Conservation (phyloP, 352 stramenopile genomes). For the Bremia lactucae region DNA sequence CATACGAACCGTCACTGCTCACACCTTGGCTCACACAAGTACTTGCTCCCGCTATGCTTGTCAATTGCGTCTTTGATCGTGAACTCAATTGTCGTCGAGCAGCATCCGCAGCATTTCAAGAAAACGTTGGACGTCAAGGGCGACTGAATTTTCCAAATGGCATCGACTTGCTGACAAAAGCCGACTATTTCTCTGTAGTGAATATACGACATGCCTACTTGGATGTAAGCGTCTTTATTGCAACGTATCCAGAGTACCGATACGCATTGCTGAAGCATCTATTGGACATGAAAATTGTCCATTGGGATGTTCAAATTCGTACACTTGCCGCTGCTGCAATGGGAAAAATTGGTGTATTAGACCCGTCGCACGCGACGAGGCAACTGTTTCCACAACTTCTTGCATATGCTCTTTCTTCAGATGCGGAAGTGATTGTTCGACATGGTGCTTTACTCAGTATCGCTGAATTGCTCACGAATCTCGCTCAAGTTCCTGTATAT, state of each 20-base stretch:
- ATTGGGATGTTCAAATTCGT: slow-evolving; percentile 93
- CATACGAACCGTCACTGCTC: slow-evolving; percentile 89
- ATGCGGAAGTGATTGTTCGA: slow-evolving; percentile 86
- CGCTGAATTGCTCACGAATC: slow-evolving; percentile 62
- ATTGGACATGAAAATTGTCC: slow-evolving; percentile 81
- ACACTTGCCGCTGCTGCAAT: slow-evolving; percentile 81
- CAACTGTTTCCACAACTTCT: slow-evolving; percentile 83
- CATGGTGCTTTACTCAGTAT: slow-evolving; percentile 91
- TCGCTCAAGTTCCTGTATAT: slow-evolving; percentile 42
- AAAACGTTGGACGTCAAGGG: slow-evolving; percentile 87
- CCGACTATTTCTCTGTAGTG: slow-evolving; percentile 96
- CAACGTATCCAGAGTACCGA: slow-evolving; percentile 83
- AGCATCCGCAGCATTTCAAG: slow-evolving; percentile 96
- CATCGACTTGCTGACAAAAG: slow-evolving; percentile 93
- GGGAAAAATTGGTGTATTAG: slow-evolving; percentile 71
- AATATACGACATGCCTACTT: slow-evolving; percentile 88
- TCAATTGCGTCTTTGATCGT: slow-evolving; percentile 94
- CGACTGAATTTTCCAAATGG: slow-evolving; percentile 92
- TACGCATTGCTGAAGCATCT: slow-evolving; percentile 80
- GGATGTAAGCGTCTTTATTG: slow-evolving; percentile 86
- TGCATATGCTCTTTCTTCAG: slow-evolving; percentile 49
- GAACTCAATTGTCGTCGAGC: slow-evolving; percentile 97
- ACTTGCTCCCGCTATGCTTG: slow-evolving; percentile 88
- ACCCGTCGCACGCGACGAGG: slow-evolving; percentile 60
- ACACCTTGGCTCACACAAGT: slow-evolving; percentile 78